Evolutionary conservation across 371 early-diverging fungal species (phyloP).

Genomic region (Actinomortierella wolfii): DNA sequence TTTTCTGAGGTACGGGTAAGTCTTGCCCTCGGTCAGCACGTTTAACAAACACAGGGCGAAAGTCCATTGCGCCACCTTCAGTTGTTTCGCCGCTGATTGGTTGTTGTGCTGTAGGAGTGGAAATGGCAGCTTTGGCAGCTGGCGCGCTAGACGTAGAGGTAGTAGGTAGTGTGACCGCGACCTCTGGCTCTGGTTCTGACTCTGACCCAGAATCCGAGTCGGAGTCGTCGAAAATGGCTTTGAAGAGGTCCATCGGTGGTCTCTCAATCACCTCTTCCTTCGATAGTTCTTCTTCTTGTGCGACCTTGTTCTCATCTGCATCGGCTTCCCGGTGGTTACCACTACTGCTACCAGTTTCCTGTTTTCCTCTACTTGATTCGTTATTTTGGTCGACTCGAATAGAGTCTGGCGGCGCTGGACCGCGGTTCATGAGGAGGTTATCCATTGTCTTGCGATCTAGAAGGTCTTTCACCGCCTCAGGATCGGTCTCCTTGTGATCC

Average conservation of each 20-base stretch:
- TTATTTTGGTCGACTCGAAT: constrained; percentile 1
- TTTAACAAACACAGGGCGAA: constrained; percentile 53
- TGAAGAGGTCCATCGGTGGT: constrained; percentile 87
- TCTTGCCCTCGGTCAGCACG: constrained; percentile 25
- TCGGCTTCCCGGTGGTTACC: neutral
- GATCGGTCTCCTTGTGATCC: constrained; percentile 50
- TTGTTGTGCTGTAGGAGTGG: neutral
- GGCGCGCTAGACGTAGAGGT: neutral
- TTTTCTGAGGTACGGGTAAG: constrained; percentile 21
- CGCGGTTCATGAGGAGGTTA: constrained; percentile 55
- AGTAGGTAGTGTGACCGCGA: constrained; percentile 7
- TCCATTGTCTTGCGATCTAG: constrained; percentile 62
- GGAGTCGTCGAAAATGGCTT: constrained; percentile 81
- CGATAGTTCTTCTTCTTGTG: constrained; percentile 10
- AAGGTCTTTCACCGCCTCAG: constrained; percentile 43
- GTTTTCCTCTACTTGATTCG: no score
- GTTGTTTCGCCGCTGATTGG: constrained; percentile 7
- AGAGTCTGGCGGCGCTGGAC: no score
- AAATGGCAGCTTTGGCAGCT: neutral
- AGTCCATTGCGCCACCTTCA: no score
- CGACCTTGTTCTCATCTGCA: constrained; percentile 16
- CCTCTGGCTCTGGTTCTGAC: constrained; percentile 47
- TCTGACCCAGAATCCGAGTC: constrained; percentile 57
- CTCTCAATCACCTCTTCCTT: constrained; percentile 47
- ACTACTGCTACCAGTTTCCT: neutral